Evolutionary conservation across 768 basidiomycete species (phyloP).

Genomic region (Leccinum arenicola): DNA sequence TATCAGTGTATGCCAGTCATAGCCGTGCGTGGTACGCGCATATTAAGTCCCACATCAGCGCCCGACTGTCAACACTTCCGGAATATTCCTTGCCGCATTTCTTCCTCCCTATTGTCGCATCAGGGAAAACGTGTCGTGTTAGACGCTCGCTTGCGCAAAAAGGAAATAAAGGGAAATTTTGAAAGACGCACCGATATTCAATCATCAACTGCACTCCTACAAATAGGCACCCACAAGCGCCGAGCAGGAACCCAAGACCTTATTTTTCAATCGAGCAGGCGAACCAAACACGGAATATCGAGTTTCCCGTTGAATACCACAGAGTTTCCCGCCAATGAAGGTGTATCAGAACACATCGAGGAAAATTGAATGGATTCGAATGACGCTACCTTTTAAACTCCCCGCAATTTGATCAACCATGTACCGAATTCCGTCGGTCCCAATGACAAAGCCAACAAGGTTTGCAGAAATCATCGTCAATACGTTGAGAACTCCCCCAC

Average conservation of each 20-base stretch:
- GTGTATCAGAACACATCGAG: background rate
- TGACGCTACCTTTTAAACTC: constrained; percentile 56
- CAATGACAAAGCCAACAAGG: constrained; percentile 92
- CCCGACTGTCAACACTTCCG: constrained; percentile 40
- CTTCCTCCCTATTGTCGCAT: constrained; percentile 57
- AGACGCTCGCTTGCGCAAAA: background rate
- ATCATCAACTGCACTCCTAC: constrained; percentile 91
- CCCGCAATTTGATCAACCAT: constrained; percentile 62
- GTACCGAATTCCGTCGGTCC: constrained; percentile 72
- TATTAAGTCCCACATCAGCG: background rate
- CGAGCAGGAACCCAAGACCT: constrained; percentile 67
- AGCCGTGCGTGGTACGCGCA: background rate
- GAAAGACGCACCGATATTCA: constrained; percentile 74
- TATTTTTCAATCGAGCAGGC: background rate
- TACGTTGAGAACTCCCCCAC: constrained; percentile 82
- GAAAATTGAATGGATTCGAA: background rate
- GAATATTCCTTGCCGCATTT: constrained; percentile 60
- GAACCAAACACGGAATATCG: background rate
- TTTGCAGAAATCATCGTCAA: constrained; percentile 91
- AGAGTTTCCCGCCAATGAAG: background rate
- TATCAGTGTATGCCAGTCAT: background rate
- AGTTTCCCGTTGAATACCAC: background rate
- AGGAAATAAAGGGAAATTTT: background rate
- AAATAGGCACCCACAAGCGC: constrained; percentile 66
- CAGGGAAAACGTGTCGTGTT: background rate